Base-by-base conservation (phyloP, 1,284 basidiomycete genomes). In the Megacollybia platyphylla region DNA sequence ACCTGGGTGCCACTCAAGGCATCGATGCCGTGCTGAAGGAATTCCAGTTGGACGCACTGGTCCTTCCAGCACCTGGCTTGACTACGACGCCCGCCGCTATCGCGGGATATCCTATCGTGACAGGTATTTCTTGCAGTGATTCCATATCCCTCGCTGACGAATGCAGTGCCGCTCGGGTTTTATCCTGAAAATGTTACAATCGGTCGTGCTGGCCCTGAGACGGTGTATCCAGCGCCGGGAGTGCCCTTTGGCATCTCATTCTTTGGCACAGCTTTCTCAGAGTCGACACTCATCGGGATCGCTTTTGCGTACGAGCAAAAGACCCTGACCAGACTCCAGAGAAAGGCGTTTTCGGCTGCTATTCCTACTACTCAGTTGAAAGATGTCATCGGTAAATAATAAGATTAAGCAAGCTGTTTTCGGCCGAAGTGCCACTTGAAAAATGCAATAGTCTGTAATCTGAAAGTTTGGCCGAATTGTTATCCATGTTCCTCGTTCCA, bases 261-360 rank as follows among this genome's bases (percentile, higher is more conserved):
- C 57, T 52, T 80, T 11, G 75, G 77, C 4, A 75, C 72, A 1
- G 76, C 77, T 4, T 81, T 70, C 57, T 73, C 69, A 43, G 79
- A 82, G 46, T 74, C 71, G 44, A 54, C 71, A 26, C 61, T 83
- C 27, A 62, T 84, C 42, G 61, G 69, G 1, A 70, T 73, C 44
- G 79, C 69, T 4, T 79, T 70, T 55, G 78, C 79, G 1, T 82
- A 77, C 51, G 79, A 84, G 51, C 78, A 81, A 51, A 64, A 66
- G 48, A 83, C 79, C 0, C 62, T 71, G 46, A 73, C 69, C 3
- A 55, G 79, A n/a, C 52, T 73, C 30, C 52, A 57, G 42, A 58
- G 71, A 44, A 65, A 57, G 46, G 76, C 79, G 1, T 78, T 69
- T 49, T 43, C 63, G 2, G 73, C 64, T 5, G 78, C 77, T 1